Percentiles rank a stretch among this genome's conserved stretches.
Conservation (phyloP, 2,329 filamentous ascomycete genomes). For the Colletotrichum costaricense region DNA sequence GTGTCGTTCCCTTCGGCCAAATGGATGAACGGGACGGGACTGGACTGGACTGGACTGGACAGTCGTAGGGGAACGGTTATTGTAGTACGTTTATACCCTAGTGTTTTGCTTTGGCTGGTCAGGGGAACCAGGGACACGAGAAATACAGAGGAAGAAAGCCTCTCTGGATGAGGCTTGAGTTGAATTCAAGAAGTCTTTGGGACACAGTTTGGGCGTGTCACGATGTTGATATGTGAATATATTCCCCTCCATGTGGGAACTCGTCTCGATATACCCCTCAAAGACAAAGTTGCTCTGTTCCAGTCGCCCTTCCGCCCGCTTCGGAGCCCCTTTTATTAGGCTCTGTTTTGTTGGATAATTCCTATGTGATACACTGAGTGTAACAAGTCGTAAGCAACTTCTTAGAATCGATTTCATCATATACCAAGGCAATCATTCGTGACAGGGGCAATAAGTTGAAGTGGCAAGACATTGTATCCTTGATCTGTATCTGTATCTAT, state of each 20-base stretch:
- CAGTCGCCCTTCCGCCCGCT: neutral
- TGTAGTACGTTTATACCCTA: slow-evolving; percentile 30
- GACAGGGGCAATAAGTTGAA: neutral
- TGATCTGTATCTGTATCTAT: neutral
- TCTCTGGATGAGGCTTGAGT: neutral
- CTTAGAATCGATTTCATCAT: neutral
- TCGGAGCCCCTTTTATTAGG: too few relatives aligned
- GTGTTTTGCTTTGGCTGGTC: slow-evolving; percentile 25
- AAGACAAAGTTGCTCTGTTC: neutral
- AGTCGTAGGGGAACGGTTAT: neutral
- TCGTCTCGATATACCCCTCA: neutral
- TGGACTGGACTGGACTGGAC: too few relatives aligned
- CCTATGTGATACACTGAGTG: too few relatives aligned
- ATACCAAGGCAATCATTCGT: neutral
- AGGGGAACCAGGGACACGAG: neutral
- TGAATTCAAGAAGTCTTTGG: neutral
- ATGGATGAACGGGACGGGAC: neutral
- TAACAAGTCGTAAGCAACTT: neutral
- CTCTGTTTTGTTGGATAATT: too few relatives aligned
- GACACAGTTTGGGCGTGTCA: neutral
- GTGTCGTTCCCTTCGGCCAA: neutral
- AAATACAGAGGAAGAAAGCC: neutral
- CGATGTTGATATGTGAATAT: neutral
- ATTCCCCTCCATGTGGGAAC: neutral
- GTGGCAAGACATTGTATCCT: neutral